Conservation (phyloP, 805 yeast species). For the Yarrowia sp. region DNA sequence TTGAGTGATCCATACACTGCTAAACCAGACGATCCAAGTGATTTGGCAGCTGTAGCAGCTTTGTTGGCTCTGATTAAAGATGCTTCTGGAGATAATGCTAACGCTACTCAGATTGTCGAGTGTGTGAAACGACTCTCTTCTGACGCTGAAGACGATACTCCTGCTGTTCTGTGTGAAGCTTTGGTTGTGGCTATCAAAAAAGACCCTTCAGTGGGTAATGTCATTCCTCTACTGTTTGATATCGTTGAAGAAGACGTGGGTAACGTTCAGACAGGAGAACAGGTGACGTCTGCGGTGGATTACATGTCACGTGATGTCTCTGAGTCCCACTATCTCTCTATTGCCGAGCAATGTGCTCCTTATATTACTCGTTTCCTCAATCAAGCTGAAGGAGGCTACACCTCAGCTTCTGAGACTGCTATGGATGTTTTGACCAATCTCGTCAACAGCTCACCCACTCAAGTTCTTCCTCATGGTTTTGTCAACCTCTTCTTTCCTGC, state of each 20-base stretch:
- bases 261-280: constrained; percentile 65
- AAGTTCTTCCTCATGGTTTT: constrained; percentile 7
- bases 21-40: background rate
- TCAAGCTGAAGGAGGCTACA: constrained; percentile 22
- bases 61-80: constrained; percentile 29
- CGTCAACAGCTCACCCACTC: background rate
- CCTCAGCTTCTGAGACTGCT: constrained; percentile 9
- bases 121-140: constrained; percentile 49
- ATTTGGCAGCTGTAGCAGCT: constrained; percentile 22
- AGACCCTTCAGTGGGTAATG: constrained; percentile 36
- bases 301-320: constrained; percentile 53
- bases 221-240: constrained; percentile 56
- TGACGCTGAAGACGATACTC: constrained; percentile 77
- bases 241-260: constrained; percentile 72
- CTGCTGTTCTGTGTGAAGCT: constrained; percentile 68
- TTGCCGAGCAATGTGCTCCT: constrained; percentile 35
- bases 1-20: background rate
- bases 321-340: constrained; percentile 44
- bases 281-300: constrained; percentile 66
- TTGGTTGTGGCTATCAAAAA: constrained; percentile 57
- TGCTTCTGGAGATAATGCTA: background rate
- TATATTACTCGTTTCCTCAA: constrained; percentile 11
- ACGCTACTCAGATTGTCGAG: constrained; percentile 36
- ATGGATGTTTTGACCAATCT: constrained; percentile 20
- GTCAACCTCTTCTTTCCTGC: constrained; percentile 15